Conservation (phyloP, 305 asterid species). For the Ajuga reptans region DNA sequence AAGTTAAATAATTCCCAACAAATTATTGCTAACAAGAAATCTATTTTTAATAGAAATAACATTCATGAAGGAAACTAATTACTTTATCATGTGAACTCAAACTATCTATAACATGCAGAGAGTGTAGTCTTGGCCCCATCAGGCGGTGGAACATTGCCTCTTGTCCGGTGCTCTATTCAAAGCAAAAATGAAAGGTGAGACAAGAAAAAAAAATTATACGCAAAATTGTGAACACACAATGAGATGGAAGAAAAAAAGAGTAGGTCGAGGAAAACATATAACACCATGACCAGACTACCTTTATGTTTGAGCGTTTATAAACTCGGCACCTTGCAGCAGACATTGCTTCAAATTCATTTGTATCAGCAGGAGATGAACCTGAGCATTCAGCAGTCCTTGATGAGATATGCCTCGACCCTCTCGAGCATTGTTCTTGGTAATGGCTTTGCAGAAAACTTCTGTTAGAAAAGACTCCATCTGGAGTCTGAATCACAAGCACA, state of each 20-base stretch:
- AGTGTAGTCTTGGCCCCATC: slow-evolving; percentile 71
- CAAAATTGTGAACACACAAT: slow-evolving; percentile 3
- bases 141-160: slow-evolving; percentile 65
- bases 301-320: slow-evolving; percentile 41
- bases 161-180: slow-evolving; percentile 37
- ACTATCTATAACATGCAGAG: slow-evolving; percentile 51
- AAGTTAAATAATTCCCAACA: slow-evolving; percentile 12
- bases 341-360: slow-evolving; percentile 43
- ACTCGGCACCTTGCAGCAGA: slow-evolving; percentile 87
- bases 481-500: slow-evolving; percentile 69
- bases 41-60: background rate
- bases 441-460: slow-evolving; percentile 51
- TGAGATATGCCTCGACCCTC: slow-evolving; percentile 65
- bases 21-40: background rate
- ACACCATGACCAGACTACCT: slow-evolving; percentile 35
- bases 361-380: slow-evolving; percentile 40
- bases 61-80: slow-evolving; percentile 19
- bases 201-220: background rate
- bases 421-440: slow-evolving; percentile 46
- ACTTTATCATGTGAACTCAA: slow-evolving; percentile 49
- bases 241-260: background rate
- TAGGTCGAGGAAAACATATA: background rate
- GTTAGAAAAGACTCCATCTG: slow-evolving; percentile 54
- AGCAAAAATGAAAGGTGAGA: slow-evolving; percentile 19
- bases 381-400: slow-evolving; percentile 43